Conservation (phyloP, 139 green algal genomes). For the Diplosphaera chodatii region DNA sequence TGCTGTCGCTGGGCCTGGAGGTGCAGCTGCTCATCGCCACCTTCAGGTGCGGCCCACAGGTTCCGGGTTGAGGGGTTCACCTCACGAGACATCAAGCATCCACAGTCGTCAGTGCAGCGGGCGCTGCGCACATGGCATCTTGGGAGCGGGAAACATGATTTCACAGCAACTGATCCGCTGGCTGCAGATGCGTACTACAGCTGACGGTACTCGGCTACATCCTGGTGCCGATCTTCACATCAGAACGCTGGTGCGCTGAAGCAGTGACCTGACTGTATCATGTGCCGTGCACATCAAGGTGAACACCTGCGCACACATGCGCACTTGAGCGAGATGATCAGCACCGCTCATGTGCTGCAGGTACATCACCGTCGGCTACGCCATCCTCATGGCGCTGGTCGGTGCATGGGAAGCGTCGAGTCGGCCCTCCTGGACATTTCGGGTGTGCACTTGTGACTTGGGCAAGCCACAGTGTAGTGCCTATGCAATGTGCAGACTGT, state of each 20-base stretch:
- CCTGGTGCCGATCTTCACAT: constrained; percentile 67
- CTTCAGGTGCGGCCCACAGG: constrained; percentile 17
- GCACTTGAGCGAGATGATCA: too few species aligned
- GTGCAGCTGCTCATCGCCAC: constrained; percentile 39
- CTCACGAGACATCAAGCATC: too few species aligned
- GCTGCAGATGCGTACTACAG: constrained; percentile 46
- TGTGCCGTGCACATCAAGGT: too few species aligned
- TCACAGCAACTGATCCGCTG: too few species aligned
- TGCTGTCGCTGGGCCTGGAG: constrained; percentile 39
- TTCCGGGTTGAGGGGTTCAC: background rate
- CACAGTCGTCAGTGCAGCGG: background rate
- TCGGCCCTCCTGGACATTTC: constrained; percentile 46
- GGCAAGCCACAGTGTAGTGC: background rate
- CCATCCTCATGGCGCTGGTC: constrained; percentile 62
- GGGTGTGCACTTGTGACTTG: too few species aligned
- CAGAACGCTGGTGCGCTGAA: too few species aligned
- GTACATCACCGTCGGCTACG: constrained; percentile 66
- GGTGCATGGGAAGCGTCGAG: constrained; percentile 60
- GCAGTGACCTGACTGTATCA: too few species aligned
- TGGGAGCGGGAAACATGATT: too few species aligned
- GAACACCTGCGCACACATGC: too few species aligned
- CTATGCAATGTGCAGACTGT: background rate
- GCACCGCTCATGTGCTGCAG: too few species aligned
- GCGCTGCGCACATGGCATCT: too few species aligned
- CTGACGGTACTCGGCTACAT: constrained; percentile 68